Conservation (phyloP, 2,329 filamentous ascomycete species). For the Colletotrichum australisinense region DNA sequence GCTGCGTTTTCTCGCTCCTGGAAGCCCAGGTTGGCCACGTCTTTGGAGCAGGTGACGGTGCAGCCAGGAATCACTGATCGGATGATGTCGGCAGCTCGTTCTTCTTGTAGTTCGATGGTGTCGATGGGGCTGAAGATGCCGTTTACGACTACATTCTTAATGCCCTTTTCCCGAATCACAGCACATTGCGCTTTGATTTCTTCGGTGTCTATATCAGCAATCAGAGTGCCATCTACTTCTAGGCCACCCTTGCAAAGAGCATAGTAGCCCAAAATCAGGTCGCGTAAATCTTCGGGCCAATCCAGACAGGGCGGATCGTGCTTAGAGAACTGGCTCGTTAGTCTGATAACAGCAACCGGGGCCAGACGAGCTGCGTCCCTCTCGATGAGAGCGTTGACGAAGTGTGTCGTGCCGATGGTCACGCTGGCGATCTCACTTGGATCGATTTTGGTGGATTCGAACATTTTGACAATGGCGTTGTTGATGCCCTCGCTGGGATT, state of each 20-base stretch:
- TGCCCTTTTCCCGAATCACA: slow-evolving; percentile 52
- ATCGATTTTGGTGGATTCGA: slow-evolving; percentile 46
- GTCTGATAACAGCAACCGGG: slow-evolving; percentile 63
- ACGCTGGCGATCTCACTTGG: slow-evolving; percentile 56
- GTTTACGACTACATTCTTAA: slow-evolving; percentile 59
- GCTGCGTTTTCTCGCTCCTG: slow-evolving; percentile 73
- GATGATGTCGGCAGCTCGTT: slow-evolving; percentile 56
- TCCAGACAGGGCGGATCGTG: slow-evolving; percentile 62
- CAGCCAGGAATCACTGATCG: slow-evolving; percentile 46
- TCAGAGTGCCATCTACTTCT: slow-evolving; percentile 61
- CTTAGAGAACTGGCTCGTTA: slow-evolving; percentile 64
- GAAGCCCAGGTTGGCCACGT: slow-evolving; percentile 64
- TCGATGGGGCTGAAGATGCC: slow-evolving; percentile 67
- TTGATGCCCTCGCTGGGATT: slow-evolving; percentile 59
- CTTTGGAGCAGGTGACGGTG: slow-evolving; percentile 58
- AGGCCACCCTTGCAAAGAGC: slow-evolving; percentile 61
- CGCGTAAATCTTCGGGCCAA: slow-evolving; percentile 61
- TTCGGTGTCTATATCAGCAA: slow-evolving; percentile 54
- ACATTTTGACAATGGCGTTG: slow-evolving; percentile 56
- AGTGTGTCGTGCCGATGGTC: slow-evolving; percentile 67
- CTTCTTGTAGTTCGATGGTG: slow-evolving; percentile 58
- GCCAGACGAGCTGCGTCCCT: slow-evolving; percentile 58
- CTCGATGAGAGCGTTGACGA: slow-evolving; percentile 68
- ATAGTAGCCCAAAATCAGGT: slow-evolving; percentile 57
- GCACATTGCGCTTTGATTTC: slow-evolving; percentile 54